phyloP scores from a whole-genome alignment of 345 rosid species.

The Rhizophora mangle region DNA sequence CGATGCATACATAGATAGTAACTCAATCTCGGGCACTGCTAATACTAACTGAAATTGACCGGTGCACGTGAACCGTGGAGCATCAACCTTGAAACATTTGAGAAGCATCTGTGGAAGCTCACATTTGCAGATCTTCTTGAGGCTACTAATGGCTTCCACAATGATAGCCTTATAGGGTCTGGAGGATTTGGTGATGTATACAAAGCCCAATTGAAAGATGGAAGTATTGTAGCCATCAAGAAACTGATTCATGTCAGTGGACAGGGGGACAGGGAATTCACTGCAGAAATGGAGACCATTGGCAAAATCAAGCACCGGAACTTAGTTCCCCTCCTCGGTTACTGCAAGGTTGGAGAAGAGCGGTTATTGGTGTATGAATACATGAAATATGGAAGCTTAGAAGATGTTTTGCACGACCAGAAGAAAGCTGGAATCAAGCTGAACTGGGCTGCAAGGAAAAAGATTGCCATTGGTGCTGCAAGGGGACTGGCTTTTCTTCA shows the following conservation, averaged over 20 bases:
- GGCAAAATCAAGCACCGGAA: conserved; percentile 94
- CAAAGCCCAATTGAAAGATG: conserved; percentile 83
- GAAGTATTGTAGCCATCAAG: conserved; percentile 87
- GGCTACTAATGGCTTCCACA: conserved; percentile 84
- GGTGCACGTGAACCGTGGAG: conserved; percentile 75
- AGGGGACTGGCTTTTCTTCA: conserved; percentile 88
- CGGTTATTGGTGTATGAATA: conserved; percentile 94
- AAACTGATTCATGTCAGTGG: conserved; percentile 89
- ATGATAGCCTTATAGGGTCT: conserved; percentile 81
- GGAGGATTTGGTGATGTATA: conserved; percentile 99
- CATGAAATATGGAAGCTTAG: conserved; percentile 91
- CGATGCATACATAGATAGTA: conserved; percentile 59
- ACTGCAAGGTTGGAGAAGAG: conserved; percentile 89
- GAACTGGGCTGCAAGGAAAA: conserved; percentile 77
- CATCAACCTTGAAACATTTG: conserved; percentile 81
- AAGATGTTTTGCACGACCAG: conserved; percentile 76
- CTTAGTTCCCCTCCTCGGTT: conserved; percentile 89
- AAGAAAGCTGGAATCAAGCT: conserved; percentile 65
- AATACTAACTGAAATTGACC: conserved; percentile 63
- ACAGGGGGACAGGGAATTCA: conserved; percentile 95
- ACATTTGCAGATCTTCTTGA: conserved; percentile 91
- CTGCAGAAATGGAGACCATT: conserved; percentile 95
- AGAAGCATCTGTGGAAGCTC: conserved; percentile 75
- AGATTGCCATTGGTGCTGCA: conserved; percentile 89
- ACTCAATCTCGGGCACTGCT: conserved; percentile 62